Conservation (phyloP, 352 stramenopile species). For the Phytopythium ostracodes region DNA sequence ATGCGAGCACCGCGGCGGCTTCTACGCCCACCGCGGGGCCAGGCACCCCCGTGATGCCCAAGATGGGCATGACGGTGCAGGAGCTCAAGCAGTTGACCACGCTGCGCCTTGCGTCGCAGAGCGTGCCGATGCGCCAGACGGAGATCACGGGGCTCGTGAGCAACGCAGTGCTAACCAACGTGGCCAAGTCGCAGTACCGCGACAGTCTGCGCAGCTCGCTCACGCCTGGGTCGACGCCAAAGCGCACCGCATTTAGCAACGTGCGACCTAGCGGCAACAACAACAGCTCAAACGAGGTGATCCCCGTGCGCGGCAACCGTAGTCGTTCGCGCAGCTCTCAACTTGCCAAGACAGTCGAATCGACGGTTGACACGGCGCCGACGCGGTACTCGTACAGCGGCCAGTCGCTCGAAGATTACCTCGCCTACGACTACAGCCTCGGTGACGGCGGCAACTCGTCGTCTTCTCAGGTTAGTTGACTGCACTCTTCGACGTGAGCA, state of each 20-base stretch:
- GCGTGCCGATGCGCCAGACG: constrained; percentile 48
- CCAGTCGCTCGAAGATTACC: constrained; percentile 55
- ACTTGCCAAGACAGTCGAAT: constrained; percentile 28
- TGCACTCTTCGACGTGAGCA: too few species aligned
- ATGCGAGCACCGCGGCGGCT: constrained; percentile 25
- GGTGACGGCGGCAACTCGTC: constrained; percentile 33
- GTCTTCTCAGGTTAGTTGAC: constrained; percentile 31
- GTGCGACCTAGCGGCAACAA: constrained; percentile 14
- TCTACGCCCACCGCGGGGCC: constrained; percentile 17
- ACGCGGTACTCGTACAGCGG: constrained; percentile 66
- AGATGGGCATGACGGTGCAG: constrained; percentile 83
- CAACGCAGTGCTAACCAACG: constrained; percentile 71
- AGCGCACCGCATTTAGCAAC: constrained; percentile 33
- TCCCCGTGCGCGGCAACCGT: constrained; percentile 38
- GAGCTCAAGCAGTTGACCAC: constrained; percentile 84
- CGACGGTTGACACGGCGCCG: constrained; percentile 25
- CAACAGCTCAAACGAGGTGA: constrained; percentile 20
- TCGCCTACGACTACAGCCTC: constrained; percentile 28
- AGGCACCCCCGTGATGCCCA: constrained; percentile 42
- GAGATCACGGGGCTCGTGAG: constrained; percentile 71
- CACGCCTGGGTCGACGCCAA: constrained; percentile 47
- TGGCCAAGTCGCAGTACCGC: constrained; percentile 76
- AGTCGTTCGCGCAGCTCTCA: constrained; percentile 53
- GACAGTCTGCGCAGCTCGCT: constrained; percentile 55
- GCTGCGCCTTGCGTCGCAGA: constrained; percentile 72